These are phyloP conservation scores for Ophiocordyceps robertsii DNA, from an alignment of 2,329 filamentous ascomycete species.

Conservation along the genomic window DNA sequence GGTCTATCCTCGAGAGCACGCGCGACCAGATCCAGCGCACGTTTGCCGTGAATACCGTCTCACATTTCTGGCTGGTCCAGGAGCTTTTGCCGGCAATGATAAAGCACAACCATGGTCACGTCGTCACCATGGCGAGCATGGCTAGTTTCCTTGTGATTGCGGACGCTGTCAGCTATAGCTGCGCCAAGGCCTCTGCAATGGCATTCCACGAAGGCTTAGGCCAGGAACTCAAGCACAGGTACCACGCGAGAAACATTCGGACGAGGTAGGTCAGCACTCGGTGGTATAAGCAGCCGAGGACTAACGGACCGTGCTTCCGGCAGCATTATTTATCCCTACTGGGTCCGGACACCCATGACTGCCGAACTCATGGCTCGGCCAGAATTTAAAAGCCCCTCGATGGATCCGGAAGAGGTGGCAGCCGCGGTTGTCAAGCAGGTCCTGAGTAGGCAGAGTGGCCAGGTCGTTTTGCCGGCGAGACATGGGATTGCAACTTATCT, in stretches of 20 bases:
- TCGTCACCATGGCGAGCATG: slow-evolving; percentile 56
- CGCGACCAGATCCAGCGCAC: slow-evolving; percentile 46
- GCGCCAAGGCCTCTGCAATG: slow-evolving; percentile 50
- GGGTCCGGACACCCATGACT: no score
- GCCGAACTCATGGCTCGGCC: no score
- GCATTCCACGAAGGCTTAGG: slow-evolving; percentile 53
- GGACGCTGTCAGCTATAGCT: slow-evolving; percentile 51
- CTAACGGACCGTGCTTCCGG: no score
- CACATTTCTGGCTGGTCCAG: slow-evolving; percentile 49
- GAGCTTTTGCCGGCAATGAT: slow-evolving; percentile 57
- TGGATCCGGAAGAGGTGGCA: no score
- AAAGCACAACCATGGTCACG: slow-evolving; percentile 50
- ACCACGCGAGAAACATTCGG: slow-evolving; percentile 22
- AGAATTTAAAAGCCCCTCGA: no score
- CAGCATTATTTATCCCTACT: no score
- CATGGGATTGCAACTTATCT: no score
- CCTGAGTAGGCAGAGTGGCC: no score
- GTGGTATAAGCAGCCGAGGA: no score
- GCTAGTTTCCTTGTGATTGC: slow-evolving; percentile 47
- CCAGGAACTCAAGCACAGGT: slow-evolving; percentile 41
- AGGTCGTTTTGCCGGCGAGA: no score
- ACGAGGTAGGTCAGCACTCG: no score
- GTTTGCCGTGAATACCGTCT: slow-evolving; percentile 55
- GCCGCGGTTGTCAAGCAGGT: no score
- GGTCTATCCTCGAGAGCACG: slow-evolving; percentile 41